Conservation (phyloP, 768 basidiomycete genomes). For the Fibroporia radiculosa region DNA sequence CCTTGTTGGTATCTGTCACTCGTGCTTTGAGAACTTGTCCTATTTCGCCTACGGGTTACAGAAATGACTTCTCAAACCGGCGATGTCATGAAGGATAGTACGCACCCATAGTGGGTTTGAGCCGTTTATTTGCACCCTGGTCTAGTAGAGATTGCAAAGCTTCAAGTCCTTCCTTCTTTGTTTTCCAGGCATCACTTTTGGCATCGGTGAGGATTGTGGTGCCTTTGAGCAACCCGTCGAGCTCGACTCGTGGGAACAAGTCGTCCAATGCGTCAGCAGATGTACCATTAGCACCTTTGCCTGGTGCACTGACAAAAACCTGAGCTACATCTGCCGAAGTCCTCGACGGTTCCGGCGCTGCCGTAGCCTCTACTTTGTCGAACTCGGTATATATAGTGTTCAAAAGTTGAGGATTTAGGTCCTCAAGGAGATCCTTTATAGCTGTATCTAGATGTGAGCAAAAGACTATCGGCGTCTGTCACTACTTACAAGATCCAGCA, state of each 20-base stretch:
- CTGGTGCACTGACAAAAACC: constrained; percentile 34
- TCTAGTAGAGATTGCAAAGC: constrained; percentile 76
- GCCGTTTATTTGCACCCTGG: constrained; percentile 83
- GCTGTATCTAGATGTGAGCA: constrained; percentile 35
- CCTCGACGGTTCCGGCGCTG: constrained; percentile 72
- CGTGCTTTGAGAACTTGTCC: constrained; percentile 82
- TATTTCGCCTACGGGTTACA: constrained; percentile 69
- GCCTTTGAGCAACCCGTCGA: constrained; percentile 78
- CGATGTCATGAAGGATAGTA: background rate
- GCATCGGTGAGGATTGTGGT: constrained; percentile 76
- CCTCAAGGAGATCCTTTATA: constrained; percentile 87
- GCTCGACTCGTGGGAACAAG: constrained; percentile 89
- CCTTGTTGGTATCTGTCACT: constrained; percentile 88
- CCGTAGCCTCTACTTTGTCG: constrained; percentile 77
- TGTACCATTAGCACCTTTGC: constrained; percentile 28
- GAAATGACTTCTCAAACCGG: constrained; percentile 1
- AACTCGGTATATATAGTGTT: constrained; percentile 89
- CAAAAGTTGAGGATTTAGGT: constrained; percentile 88
- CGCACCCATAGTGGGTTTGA: constrained; percentile 86
- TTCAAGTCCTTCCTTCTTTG: constrained; percentile 92
- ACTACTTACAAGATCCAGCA: constrained; percentile 70
- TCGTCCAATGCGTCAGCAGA: constrained; percentile 78
- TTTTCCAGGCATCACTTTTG: constrained; percentile 95
- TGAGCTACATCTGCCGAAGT: constrained; percentile 68
- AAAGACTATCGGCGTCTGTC: background rate